Base-by-base conservation (phyloP, 2,329 filamentous ascomycete genomes). In the Aureobasidium mangrovei region DNA sequence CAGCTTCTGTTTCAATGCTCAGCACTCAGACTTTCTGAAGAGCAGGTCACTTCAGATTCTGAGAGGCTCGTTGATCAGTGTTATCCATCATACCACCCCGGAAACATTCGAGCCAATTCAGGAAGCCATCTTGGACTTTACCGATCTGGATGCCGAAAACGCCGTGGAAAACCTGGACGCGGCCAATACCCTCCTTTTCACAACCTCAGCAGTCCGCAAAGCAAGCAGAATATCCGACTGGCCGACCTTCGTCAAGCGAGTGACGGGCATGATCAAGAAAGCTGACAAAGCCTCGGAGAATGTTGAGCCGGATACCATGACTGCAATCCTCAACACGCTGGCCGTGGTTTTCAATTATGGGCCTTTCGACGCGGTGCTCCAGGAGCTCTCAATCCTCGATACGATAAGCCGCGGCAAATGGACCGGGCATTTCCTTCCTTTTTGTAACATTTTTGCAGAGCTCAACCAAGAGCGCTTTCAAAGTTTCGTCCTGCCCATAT, bases 381-480 rank as follows among this genome's bases (percentile, higher is more conserved):
- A 87, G 1, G 78, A 81, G 36, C 78, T 91, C 55, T 78, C 80
- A 12, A 70, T 80, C 3, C 76, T 95, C 43, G 81, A 84, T 33
- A 72, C 74, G 3, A 72, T 95, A 45, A 82, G 80, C 3, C 78
- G 79, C 49, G 81, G 85, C 42, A 77, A 78, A 1, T 77, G 91
- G 62, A 80, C 84, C 63, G 71, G 71, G 49, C 85, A 84, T 74
- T 97, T 95, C 67, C 78, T 97, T 41, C 79, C 83, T 0, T 95
- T 97, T 68, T 96, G 89, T 69, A 84, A 85, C 10, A 84, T 88
- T 51, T 84, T 93, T 61, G 84, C 88, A 0, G 80, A 88, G 53
- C 74, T 94, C 35, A 84, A 90, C 43, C 67, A 78, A 1, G 80
- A 84, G 52, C 80, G 87, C 38, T 98, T 97, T 65, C 80, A 83